Conservation (phyloP, 257 asterid genomes). For the Gynochthodes officinalis region DNA sequence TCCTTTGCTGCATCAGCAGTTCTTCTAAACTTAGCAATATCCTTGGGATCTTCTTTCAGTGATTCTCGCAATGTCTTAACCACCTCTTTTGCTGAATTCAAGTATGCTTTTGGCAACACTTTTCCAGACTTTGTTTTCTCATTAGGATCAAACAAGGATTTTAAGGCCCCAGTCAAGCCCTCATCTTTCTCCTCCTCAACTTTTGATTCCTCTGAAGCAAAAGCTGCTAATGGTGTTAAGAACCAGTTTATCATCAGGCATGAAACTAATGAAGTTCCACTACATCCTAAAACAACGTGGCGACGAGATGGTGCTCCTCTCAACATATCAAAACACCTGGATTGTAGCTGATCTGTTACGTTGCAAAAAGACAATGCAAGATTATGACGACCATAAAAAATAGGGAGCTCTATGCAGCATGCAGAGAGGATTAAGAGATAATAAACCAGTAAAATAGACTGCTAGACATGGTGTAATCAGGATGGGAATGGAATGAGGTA, state of each 20-base stretch:
- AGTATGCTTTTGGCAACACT: slow-evolving; percentile 79
- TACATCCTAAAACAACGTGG: slow-evolving; percentile 34
- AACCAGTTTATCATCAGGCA: slow-evolving; percentile 26
- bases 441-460: no score
- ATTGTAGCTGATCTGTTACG: slow-evolving; percentile 34
- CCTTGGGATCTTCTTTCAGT: slow-evolving; percentile 59
- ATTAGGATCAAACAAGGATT: slow-evolving; percentile 73
- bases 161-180: slow-evolving; percentile 56
- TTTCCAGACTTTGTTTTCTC: slow-evolving; percentile 88
- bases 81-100: slow-evolving; percentile 79
- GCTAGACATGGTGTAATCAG: no score
- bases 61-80: slow-evolving; percentile 86
- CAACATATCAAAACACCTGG: slow-evolving; percentile 25
- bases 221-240: slow-evolving; percentile 33
- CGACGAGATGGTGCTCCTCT: slow-evolving; percentile 44
- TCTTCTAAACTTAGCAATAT: slow-evolving; percentile 74
- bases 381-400: not conserved
- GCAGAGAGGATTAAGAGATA: no score
- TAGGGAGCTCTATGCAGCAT: not conserved
- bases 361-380: not conserved
- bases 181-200: slow-evolving; percentile 42
- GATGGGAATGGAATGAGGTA: not conserved
- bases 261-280: slow-evolving; percentile 35
- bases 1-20: slow-evolving; percentile 93
- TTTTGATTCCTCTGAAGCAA: slow-evolving; percentile 50